Base-by-base conservation (phyloP, 2,329 filamentous ascomycete species). In the Nothopassalora personata region DNA sequence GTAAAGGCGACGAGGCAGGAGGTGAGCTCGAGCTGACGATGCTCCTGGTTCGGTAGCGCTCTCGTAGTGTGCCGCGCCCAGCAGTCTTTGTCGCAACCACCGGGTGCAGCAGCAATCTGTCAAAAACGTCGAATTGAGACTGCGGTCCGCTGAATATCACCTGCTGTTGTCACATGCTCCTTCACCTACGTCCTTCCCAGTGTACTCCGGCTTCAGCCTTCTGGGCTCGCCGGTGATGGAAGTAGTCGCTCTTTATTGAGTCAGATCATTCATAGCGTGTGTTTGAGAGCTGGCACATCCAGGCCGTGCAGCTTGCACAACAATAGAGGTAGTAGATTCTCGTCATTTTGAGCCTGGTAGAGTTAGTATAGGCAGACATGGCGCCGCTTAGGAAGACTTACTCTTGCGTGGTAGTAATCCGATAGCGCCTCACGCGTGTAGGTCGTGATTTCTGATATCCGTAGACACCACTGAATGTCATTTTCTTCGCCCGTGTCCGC, bases 351-450 rank as follows among this genome's bases (percentile, higher is more conserved):
- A 9, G 34, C 9, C 54, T 56, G 10, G 9, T 31, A 7, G 28
- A 13, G 48, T 51, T 27, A 51, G 28, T 18, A 11, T 4, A 33
- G 28, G n/a, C 23, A 7, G 8, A 18, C 3, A 28, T 13, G 8
- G 30, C 27, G 28, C 28, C 27, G 28, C 7, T 8, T 31, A 10
- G 13, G n/a, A 11, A 4, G 1, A 56, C 54, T 36, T 56, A 58
- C 51, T 48, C 56, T 45, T 23, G 39, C 28, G 2, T 54, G 43
- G 45, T 43, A 54, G 4, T 34, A 33, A 4, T n/a, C 10, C 23
- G 50, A 27, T 3, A 58, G 51, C 31, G 54, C 50, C 51, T 58
- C 34, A 45, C 54, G 56, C 19, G 33, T 54, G 31, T 54, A 54
- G 27, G 54, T 19, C 8, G 15, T n/a, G 30, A 50, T 50, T n/a